Base-by-base conservation (phyloP, 75 land plant species). In the Chamaecyparis obtusa region DNA sequence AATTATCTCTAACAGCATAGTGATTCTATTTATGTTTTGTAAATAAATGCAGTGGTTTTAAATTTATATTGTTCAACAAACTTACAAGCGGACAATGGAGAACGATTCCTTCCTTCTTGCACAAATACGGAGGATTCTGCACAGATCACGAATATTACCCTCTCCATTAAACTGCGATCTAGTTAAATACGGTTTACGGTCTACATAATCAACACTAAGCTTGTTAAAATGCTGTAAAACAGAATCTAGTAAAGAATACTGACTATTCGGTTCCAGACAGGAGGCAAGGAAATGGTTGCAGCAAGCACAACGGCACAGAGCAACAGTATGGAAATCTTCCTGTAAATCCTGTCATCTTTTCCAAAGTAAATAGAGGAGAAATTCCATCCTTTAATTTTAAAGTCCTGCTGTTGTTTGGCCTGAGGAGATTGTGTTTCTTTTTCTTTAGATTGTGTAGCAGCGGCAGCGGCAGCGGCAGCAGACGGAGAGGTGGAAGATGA, bases 31-130 rank as follows among this genome's bases (percentile, higher is more conserved):
- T 83, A n/a, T 30, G 13, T 13, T 51, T 51, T n/a, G 10, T 30
- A 39, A 54, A 16, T 11, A 43, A 24, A 84, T 54, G 24, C 57
- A 46, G 9, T 30, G 4, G 57, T 48, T 55, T 4, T 9, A 87
- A 35, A 74, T 33, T 74, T 74, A 33, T 72, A 72, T 9, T 32
- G 3, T 51, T 49, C 80, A 36, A 57, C 60, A 48, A 21, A 87
- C 95, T 92, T 94, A 97, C 98, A 75, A 37, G 90, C 35, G 99
- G 98, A 82, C 98, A 97, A 54, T 86, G 96, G 83, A 94, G 95
- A 49, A 87, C 88, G 54, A 95, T 92, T 46, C 94, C 99, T 55
- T 95, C 98, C 76, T 96, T 96, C 74, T 81, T 81, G 89, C 98
- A 97, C 83, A 97, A 90, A 89, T 95, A 97, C 8, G 97, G 99